Base-by-base conservation (phyloP, 2,329 filamentous ascomycete species). In the Trichothecium roseum region DNA sequence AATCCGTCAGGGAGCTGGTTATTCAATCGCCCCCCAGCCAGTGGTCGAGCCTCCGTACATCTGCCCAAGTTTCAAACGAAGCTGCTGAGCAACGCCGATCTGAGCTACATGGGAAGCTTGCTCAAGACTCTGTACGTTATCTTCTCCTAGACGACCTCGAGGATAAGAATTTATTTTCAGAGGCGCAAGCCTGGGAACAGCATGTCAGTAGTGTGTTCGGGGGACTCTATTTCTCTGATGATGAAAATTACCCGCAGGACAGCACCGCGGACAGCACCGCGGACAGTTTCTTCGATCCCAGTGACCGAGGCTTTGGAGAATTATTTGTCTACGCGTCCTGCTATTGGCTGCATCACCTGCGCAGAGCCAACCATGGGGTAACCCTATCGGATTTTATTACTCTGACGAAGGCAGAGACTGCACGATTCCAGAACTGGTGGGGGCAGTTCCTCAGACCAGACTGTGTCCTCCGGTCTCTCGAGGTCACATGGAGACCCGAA, bases 291-390 rank as follows among this genome's bases (percentile, higher is more conserved):
- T 47, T 42, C 29, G 44, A 48, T 26, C 45, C 44, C 10, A 26
- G 28, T n/a, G 42, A 46, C 3, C 45, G 44, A 36, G 45, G 44
- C 16, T 39, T 48, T 26, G 45, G 45, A 1, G 42, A 41, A 30
- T 37, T 48, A 37, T 58, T 59, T 34, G 46, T 50, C 33, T 60
- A 60, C 36, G 52, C 56, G 24, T 55, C 56, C 30, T 56, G 55
- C 40, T 37, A 57, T 30, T 60, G 55, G 54, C 18, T 49, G 4
- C 42, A 56, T 2, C 54, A 59, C 43, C 50, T 53, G 22, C 40
- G 45, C 14, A 24, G 20, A 24, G 20, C 20, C 20, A 10, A 10
- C 20, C 20, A 24, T 24, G 20, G 20, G 20, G 20, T 24, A 24
- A 10, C 10, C 20, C 20, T 24, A 24, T 24, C 20, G 10, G 20